Conservation (phyloP, 2,329 filamentous ascomycete species). For the Exophiala xenobiotica region DNA sequence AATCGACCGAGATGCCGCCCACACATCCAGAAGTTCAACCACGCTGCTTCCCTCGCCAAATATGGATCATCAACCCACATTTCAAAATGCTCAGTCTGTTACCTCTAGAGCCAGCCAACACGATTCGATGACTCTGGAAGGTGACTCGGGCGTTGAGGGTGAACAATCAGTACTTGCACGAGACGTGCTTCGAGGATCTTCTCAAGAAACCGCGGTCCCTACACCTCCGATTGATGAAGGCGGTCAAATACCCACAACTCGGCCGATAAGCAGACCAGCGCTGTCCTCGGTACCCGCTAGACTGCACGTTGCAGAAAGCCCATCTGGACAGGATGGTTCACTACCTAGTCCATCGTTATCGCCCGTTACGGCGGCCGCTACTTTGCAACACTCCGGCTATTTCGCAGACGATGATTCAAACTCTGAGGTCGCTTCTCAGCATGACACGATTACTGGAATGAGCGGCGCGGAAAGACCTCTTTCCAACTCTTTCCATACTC, state of each 20-base stretch:
- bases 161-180: conserved; percentile 16
- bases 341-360: conserved; percentile 93
- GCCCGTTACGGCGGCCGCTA: conserved; percentile 78
- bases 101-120: conserved; percentile 13
- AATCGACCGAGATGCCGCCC: conserved; percentile 3
- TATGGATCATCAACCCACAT: conserved; percentile 20
- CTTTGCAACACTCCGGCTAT: conserved; percentile 45
- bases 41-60: conserved; percentile 25
- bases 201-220: conserved; percentile 29
- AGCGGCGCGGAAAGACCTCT: conserved; percentile 13
- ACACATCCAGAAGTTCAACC: conserved; percentile 6
- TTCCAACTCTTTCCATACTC: conserved; percentile 9
- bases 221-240: conserved; percentile 31
- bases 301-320: conserved; percentile 62
- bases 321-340: conserved; percentile 79
- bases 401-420: conserved; percentile 46
- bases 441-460: conserved; percentile 15
- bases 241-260: conserved; percentile 31
- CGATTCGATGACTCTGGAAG: conserved; percentile 3
- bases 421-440: conserved; percentile 39
- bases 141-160: not conserved
- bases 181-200: conserved; percentile 14
- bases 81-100: conserved; percentile 7
- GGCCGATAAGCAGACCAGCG: conserved; percentile 39
- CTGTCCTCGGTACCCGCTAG: conserved; percentile 35